Percentiles rank a stretch among this genome's conserved stretches.
These are phyloP conservation scores for Amanita fuliginea DNA, from an alignment of 768 basidiomycete species.

Conservation along the genomic window DNA sequence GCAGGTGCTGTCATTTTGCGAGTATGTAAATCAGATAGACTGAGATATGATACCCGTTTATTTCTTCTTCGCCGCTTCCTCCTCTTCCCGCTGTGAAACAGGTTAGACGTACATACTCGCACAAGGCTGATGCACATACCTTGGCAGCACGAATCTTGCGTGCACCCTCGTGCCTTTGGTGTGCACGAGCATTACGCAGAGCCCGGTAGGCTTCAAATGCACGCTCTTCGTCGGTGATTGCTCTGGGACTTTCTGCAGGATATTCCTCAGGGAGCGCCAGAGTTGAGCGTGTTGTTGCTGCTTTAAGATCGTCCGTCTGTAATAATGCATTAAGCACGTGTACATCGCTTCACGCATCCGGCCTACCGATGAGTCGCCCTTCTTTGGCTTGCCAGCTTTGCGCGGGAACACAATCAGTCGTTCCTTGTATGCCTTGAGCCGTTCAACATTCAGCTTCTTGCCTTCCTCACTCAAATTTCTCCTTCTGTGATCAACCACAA, in stretches of 20 bases:
- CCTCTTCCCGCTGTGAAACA: constrained; percentile 52
- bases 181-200: constrained; percentile 76
- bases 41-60: constrained; percentile 25
- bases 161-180: constrained; percentile 74
- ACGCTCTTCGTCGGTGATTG: constrained; percentile 86
- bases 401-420: constrained; percentile 95
- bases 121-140: constrained; percentile 34
- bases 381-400: constrained; percentile 91
- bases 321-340: constrained; percentile 4
- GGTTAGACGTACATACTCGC: constrained; percentile 5
- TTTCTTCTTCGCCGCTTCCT: constrained; percentile 92
- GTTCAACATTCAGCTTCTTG: constrained; percentile 88
- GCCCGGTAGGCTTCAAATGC: constrained; percentile 82
- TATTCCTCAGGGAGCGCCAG: constrained; percentile 59
- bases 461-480: constrained; percentile 95
- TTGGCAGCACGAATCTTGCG: constrained; percentile 82
- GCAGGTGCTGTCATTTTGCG: constrained; percentile 26
- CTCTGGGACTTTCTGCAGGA: constrained; percentile 76
- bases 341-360: constrained; percentile 3
- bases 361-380: constrained; percentile 85
- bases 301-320: constrained; percentile 79
- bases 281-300: constrained; percentile 57
- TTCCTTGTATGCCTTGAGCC: constrained; percentile 87
- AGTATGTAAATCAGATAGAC: constrained; percentile 14
- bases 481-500: constrained; percentile 95